A percentile compares a stretch with the other conserved stretches of the same genome.
phyloP scores from a whole-genome alignment of 1,139 yeast species.

The Pichia sp. region DNA sequence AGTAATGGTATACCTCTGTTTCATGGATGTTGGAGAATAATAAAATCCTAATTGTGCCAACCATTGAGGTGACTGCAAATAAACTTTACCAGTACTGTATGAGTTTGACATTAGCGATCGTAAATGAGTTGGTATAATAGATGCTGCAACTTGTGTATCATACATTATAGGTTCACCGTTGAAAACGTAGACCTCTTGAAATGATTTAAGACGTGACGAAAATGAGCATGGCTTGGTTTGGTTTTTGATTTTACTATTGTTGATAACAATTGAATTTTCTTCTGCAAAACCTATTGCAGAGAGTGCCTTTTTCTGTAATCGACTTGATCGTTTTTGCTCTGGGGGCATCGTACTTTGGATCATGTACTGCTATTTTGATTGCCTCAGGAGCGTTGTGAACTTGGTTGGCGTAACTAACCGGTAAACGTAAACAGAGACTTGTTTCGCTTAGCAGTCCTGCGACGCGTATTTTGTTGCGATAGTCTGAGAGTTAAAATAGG shows the following conservation, averaged over 20 bases:
- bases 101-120: too few species aligned
- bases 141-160: conserved; percentile 1
- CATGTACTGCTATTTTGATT: too few species aligned
- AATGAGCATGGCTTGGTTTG: conserved; percentile 4
- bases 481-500: too few species aligned
- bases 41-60: conserved; percentile 13
- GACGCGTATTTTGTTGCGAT: too few species aligned
- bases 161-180: conserved; percentile 12
- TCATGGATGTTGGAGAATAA: conserved; percentile 11
- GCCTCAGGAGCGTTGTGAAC: too few species aligned
- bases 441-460: too few species aligned
- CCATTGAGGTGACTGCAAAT: conserved; percentile 7
- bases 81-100: neutral
- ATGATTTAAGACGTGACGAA: conserved; percentile 7
- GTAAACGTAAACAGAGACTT: too few species aligned
- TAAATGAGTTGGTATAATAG: conserved; percentile 3
- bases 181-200: conserved; percentile 3
- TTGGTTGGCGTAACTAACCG: too few species aligned
- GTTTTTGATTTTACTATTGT: neutral
- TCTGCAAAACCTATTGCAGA: too few species aligned
- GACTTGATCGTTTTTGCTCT: neutral
- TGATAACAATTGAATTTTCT: too few species aligned
- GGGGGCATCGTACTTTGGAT: neutral
- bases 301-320: too few species aligned
- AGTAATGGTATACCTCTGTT: conserved; percentile 9